Conservation (phyloP, 78 protist species). For the slime mould (Dictyostelium discoideum) region DNA sequence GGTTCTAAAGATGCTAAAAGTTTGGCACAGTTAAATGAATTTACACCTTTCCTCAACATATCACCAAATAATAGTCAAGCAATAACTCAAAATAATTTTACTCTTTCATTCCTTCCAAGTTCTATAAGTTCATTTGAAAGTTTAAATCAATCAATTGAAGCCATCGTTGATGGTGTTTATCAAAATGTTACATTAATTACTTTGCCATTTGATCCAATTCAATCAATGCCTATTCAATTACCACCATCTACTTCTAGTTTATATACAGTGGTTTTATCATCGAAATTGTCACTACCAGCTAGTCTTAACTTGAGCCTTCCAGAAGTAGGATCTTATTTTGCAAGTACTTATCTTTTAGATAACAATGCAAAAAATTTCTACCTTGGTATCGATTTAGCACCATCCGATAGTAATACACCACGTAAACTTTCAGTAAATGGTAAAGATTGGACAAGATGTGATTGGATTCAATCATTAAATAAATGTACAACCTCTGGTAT, state of each 20-base stretch:
- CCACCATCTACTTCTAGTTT: neutral
- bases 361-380: neutral
- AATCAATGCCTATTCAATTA: neutral
- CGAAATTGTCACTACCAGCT: too few relatives aligned
- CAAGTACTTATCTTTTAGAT: neutral
- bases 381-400: conserved; percentile 7
- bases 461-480: too few relatives aligned
- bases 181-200: neutral
- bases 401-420: neutral
- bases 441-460: neutral
- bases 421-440: neutral
- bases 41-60: neutral
- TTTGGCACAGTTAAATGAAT: too few relatives aligned
- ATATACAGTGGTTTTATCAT: neutral
- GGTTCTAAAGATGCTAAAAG: too few relatives aligned
- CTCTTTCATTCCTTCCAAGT: neutral
- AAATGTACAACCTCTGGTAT: neutral
- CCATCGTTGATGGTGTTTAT: neutral
- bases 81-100: neutral
- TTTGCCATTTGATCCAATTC: neutral
- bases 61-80: neutral
- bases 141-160: too few relatives aligned
- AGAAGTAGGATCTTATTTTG: neutral
- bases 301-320: neutral
- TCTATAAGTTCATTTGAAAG: too few relatives aligned